A percentile compares a stretch with the other conserved stretches of the same genome.
Conservation (phyloP, 164 flowering plant species). For the Piper betle region DNA sequence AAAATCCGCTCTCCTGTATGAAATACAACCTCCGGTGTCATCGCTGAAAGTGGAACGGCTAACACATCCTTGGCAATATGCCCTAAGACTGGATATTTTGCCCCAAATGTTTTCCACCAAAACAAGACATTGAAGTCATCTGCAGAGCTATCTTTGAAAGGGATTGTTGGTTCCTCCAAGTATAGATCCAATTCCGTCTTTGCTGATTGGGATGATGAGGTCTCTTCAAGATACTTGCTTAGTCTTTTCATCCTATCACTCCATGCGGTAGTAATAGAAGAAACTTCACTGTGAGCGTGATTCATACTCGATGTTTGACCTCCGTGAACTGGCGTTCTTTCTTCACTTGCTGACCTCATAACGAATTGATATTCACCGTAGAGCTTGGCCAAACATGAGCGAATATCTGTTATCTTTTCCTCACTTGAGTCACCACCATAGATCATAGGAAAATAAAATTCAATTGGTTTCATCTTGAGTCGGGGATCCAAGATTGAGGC, state of each 20-base stretch:
- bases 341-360: no score
- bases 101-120: constrained; percentile 83
- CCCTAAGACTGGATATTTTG: constrained; percentile 41
- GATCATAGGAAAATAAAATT: constrained; percentile 4
- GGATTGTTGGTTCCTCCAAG: constrained; percentile 5
- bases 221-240: constrained; percentile 1
- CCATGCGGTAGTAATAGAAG: neutral
- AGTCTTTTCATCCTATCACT: neutral
- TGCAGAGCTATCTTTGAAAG: neutral
- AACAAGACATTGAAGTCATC: constrained; percentile 55
- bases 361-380: constrained; percentile 3
- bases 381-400: neutral
- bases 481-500: constrained; percentile 8
- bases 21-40: constrained; percentile 1
- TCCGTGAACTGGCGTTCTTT: no score
- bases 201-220: neutral
- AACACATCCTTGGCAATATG: constrained; percentile 6
- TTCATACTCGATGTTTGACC: no score
- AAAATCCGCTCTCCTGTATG: constrained; percentile 1
- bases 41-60: constrained; percentile 3
- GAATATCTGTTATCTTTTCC: neutral
- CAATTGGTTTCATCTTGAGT: constrained; percentile 5
- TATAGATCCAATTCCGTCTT: constrained; percentile 8
- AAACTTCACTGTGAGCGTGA: neutral
- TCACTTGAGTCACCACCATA: constrained; percentile 3